phyloP scores from a whole-genome alignment of 1,139 yeast genomes.

The Lipomyces yarrowii region DNA sequence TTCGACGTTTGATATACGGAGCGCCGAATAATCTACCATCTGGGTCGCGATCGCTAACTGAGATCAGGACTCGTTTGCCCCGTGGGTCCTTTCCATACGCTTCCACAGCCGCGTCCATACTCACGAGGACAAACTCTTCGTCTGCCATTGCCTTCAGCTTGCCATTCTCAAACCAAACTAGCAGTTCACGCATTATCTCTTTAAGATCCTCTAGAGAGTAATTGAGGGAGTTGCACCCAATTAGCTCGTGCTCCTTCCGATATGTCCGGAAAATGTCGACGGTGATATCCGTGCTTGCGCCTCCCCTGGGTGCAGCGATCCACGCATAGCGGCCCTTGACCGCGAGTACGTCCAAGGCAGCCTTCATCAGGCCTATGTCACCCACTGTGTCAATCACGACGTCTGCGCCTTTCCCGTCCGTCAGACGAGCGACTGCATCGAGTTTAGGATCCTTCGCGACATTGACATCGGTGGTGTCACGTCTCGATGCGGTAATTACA shows the following conservation, averaged over 20 bases:
- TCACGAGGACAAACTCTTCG: not conserved
- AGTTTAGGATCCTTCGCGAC: not conserved
- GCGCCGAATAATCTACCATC: not conserved
- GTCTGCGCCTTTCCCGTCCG: not conserved
- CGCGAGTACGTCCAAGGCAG: not conserved
- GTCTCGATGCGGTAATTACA: slow-evolving; percentile 2
- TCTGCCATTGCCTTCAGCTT: not conserved
- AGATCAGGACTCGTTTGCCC: not conserved
- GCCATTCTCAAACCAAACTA: slow-evolving; percentile 3
- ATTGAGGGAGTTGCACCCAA: not conserved
- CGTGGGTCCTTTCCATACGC: not conserved
- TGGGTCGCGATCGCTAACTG: not conserved
- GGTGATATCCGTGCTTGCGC: not conserved
- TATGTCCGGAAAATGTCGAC: not conserved
- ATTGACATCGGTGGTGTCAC: not conserved
- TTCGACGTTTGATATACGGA: not conserved
- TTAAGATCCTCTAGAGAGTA: not conserved
- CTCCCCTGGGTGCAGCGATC: not conserved
- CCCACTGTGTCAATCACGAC: not conserved
- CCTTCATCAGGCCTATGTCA: not conserved
- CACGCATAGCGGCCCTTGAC: not conserved
- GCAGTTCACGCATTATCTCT: not conserved
- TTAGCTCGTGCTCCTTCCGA: not conserved
- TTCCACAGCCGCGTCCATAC: not conserved
- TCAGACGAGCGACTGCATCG: not conserved